phyloP scores from a whole-genome alignment of 192 early-diverging fungal species.

The Glomus cerebriforme region DNA sequence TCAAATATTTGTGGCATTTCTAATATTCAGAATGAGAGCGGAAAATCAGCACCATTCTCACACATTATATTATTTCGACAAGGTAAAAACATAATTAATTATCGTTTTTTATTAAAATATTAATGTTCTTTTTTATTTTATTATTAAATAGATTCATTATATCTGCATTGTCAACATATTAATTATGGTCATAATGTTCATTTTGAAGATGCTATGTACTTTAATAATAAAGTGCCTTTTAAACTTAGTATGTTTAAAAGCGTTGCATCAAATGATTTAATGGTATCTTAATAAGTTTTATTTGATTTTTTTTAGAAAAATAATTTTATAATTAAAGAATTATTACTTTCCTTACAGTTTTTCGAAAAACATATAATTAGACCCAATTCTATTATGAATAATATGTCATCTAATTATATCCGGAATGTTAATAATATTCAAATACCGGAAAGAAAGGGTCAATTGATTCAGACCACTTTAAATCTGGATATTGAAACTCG shows the following conservation, averaged over 20 bases:
- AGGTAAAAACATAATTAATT: neutral
- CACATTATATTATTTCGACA: conserved; percentile 21
- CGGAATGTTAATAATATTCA: neutral
- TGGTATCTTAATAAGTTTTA: neutral
- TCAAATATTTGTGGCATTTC: neutral
- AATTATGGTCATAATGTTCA: conserved; percentile 7
- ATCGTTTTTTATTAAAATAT: neutral
- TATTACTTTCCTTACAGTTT: neutral
- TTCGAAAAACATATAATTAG: conserved; percentile 14
- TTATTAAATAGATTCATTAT: conserved; percentile 12
- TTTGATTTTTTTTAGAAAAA: neutral
- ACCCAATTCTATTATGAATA: neutral
- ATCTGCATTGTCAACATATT: conserved; percentile 13
- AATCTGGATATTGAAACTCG: conserved; percentile 11
- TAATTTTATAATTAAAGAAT: neutral
- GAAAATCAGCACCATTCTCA: neutral
- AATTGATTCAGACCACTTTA: neutral
- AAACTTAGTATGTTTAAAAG: neutral
- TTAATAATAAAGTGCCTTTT: neutral
- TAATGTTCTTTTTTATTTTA: neutral
- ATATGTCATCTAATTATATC: neutral
- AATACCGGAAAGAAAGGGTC: neutral
- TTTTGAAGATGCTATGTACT: neutral
- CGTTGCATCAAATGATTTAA: neutral
- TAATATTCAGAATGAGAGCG: neutral